Percentiles rank a stretch among this genome's conserved stretches.
Evolutionary conservation across 2,329 filamentous ascomycete species (phyloP).

Genomic region (Fusarium solani-melongenae): DNA sequence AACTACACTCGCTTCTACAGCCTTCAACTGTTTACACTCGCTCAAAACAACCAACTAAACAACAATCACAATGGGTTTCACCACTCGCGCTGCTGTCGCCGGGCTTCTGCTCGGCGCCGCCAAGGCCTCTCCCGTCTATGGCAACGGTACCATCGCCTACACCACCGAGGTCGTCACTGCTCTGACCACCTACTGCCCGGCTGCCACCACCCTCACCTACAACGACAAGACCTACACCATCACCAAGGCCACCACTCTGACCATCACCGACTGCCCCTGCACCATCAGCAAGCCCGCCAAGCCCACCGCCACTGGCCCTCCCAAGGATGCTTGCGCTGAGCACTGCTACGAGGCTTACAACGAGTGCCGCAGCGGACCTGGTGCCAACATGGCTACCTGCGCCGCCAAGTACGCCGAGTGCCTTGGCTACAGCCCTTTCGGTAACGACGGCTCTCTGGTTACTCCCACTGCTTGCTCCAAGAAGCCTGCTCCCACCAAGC

Average conservation of each 20-base stretch:
- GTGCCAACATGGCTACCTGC: conserved; percentile 35
- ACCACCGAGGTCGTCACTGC: conserved; percentile 72
- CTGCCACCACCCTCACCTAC: conserved; percentile 68
- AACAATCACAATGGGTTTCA: conserved; percentile 36
- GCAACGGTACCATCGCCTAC: conserved; percentile 55
- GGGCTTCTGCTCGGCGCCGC: conserved; percentile 29
- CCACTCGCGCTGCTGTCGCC: conserved; percentile 31
- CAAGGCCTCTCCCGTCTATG: conserved; percentile 29
- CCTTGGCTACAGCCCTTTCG: conserved; percentile 38
- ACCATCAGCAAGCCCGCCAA: conserved; percentile 61
- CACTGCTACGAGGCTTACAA: conserved; percentile 19
- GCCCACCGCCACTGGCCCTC: conserved; percentile 18
- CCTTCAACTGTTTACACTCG: not conserved
- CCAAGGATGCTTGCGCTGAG: conserved; percentile 33
- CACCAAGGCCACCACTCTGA: conserved; percentile 71
- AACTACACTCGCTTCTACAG: not conserved
- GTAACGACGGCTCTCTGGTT: conserved; percentile 16
- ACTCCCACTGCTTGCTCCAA: conserved; percentile 32
- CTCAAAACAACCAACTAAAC: not conserved
- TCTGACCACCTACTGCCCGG: conserved; percentile 76
- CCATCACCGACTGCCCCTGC: conserved; percentile 74
- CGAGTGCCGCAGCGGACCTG: conserved; percentile 32
- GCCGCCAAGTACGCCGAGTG: conserved; percentile 33
- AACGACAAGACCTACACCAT: conserved; percentile 72
- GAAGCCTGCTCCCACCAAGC: not conserved